Conservation (phyloP, 805 yeast species). For the Spathaspora gorwiae region DNA sequence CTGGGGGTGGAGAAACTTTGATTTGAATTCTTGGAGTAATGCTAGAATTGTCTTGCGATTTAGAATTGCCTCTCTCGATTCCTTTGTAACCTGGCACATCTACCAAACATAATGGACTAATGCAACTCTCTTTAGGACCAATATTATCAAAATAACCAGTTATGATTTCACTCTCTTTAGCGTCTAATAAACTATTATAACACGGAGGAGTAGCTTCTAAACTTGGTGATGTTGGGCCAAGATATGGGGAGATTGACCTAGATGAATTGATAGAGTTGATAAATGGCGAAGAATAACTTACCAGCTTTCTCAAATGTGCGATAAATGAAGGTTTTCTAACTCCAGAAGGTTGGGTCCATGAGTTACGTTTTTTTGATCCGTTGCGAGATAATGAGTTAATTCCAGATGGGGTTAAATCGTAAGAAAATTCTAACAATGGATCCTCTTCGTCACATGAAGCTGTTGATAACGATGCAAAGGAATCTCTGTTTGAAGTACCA, state of each 20-base stretch:
- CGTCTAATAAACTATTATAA: background rate
- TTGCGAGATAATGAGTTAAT: background rate
- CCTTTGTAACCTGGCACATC: background rate
- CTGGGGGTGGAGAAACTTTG: background rate
- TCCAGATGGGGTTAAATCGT: background rate
- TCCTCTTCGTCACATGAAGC: background rate
- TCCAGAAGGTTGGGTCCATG: background rate
- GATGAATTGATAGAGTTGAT: background rate
- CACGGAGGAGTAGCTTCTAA: background rate
- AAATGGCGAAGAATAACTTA: background rate
- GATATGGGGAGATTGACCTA: background rate
- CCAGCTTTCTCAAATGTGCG: background rate
- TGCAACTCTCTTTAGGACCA: background rate
- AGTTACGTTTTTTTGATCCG: background rate
- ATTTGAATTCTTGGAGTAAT: no score
- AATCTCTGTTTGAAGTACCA: background rate
- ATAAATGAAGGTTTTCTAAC: background rate
- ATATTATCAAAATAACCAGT: background rate
- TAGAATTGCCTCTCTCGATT: no score
- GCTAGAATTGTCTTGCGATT: background rate
- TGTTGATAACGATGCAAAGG: background rate
- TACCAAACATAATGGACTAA: background rate
- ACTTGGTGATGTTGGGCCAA: background rate
- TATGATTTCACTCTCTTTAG: background rate
- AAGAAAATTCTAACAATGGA: background rate